Percentiles rank a stretch among this genome's conserved stretches.
Evolutionary conservation across 805 yeast species (phyloP).

Genomic region (Saccharomycopsis amapae): DNA sequence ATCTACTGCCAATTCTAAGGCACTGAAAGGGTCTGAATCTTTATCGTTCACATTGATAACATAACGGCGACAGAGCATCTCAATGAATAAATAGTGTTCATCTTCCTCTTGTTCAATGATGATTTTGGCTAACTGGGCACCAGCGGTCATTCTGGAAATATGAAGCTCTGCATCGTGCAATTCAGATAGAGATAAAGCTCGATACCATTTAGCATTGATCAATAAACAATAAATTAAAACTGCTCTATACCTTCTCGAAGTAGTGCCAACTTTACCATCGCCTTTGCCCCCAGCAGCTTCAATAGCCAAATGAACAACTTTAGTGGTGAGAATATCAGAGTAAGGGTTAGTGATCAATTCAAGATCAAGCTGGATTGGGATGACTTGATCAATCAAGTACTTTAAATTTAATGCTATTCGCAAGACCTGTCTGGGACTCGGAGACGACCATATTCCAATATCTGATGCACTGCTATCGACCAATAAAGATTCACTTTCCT

Average conservation of each 20-base stretch:
- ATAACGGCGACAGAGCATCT: conserved; percentile 72
- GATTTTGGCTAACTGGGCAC: conserved; percentile 63
- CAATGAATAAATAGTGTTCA: conserved; percentile 60
- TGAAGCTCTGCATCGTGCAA: conserved; percentile 63
- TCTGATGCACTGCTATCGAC: not conserved
- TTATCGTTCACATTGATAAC: conserved; percentile 53
- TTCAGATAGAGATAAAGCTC: conserved; percentile 49
- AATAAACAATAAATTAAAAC: conserved; percentile 62
- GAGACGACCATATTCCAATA: not conserved
- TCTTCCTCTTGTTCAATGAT: conserved; percentile 54
- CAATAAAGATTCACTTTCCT: not conserved
- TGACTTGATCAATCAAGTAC: conserved; percentile 53
- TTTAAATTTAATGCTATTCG: conserved; percentile 70
- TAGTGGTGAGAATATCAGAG: conserved; percentile 36
- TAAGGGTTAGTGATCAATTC: conserved; percentile 35
- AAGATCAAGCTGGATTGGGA: conserved; percentile 57
- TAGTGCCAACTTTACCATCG: conserved; percentile 44
- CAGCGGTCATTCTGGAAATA: conserved; percentile 54
- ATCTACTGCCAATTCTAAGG: conserved; percentile 80
- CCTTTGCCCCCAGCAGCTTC: conserved; percentile 81
- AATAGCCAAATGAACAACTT: conserved; percentile 52
- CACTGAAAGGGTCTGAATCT: conserved; percentile 62
- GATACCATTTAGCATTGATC: conserved; percentile 76
- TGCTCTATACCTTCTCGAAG: conserved; percentile 58
- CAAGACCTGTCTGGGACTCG: conserved; percentile 50